Conservation (phyloP, 78 protist genomes). For the Mastigamoeba balamuthi region DNA sequence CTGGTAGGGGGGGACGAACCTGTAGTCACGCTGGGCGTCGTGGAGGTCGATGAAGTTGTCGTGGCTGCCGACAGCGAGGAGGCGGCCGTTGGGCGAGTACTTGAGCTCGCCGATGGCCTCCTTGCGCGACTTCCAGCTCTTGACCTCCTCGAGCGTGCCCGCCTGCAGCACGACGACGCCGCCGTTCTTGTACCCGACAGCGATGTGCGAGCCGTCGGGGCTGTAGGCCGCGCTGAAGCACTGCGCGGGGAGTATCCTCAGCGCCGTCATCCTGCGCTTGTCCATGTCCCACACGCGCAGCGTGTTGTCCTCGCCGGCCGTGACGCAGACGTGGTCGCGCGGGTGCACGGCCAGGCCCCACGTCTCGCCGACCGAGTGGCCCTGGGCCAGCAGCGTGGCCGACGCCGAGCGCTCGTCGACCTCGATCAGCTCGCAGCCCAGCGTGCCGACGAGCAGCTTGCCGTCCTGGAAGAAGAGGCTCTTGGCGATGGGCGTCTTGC, state of each 20-base stretch:
- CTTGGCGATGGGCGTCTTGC: neutral
- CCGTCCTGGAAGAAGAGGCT: neutral
- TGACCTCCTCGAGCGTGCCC: neutral
- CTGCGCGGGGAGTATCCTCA: neutral
- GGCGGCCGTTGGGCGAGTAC: slow-evolving; percentile 9
- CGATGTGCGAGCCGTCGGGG: neutral
- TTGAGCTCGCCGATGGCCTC: neutral
- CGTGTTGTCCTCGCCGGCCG: slow-evolving; percentile 12
- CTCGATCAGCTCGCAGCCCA: neutral
- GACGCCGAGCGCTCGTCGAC: neutral
- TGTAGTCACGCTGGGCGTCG: too few relatives aligned
- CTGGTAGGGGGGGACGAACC: too few relatives aligned
- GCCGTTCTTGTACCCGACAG: neutral
- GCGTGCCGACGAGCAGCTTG: neutral
- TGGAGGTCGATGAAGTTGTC: slow-evolving; percentile 27
- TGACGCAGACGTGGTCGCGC: neutral
- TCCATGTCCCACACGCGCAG: slow-evolving; percentile 20
- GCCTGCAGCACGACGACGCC: neutral
- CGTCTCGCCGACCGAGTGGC: slow-evolving; percentile 10
- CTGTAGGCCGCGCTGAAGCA: neutral
- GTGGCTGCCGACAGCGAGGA: slow-evolving; percentile 19
- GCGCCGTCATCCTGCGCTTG: neutral
- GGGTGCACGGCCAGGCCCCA: slow-evolving; percentile 30
- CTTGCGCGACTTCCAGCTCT: neutral
- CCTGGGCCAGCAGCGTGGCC: neutral